Evolutionary conservation across 2,329 filamentous ascomycete genomes (phyloP).

Genomic region (Claviceps paspali): DNA sequence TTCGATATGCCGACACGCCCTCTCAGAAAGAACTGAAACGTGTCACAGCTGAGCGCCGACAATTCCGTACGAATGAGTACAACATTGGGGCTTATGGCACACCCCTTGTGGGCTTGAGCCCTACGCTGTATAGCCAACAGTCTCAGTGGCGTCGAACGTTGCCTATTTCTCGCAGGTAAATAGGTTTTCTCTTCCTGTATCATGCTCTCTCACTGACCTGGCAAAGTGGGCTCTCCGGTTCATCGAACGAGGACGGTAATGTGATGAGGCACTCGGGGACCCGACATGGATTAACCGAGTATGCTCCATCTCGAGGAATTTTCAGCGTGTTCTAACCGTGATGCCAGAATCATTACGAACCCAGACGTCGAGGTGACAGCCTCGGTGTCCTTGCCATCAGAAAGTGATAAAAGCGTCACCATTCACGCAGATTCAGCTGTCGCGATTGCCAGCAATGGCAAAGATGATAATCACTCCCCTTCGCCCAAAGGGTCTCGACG

Average conservation of each 20-base stretch:
- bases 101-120: slow-evolving; percentile 39
- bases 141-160: slow-evolving; percentile 21
- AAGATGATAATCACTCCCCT: slow-evolving; percentile 34
- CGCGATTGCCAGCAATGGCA: slow-evolving; percentile 16
- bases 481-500: slow-evolving; percentile 26
- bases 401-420: slow-evolving; percentile 39
- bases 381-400: slow-evolving; percentile 27
- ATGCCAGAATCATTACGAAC: slow-evolving; percentile 22
- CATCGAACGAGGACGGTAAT: slow-evolving; percentile 15
- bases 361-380: slow-evolving; percentile 24
- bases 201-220: slow-evolving; percentile 3
- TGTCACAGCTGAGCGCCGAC: slow-evolving; percentile 84
- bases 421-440: slow-evolving; percentile 34
- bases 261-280: slow-evolving; percentile 16
- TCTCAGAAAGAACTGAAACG: slow-evolving; percentile 95
- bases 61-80: slow-evolving; percentile 94
- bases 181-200: slow-evolving; percentile 3
- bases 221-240: slow-evolving; percentile 13
- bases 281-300: slow-evolving; percentile 21
- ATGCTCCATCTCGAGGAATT: slow-evolving; percentile 14
- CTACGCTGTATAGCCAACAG: slow-evolving; percentile 21
- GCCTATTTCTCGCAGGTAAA: slow-evolving; percentile 17
- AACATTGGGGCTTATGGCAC: slow-evolving; percentile 58
- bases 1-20: slow-evolving; percentile 92
- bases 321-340: slow-evolving; percentile 18